Evolutionary conservation across 1,139 yeast genomes (phyloP), one percentile per base, ranked within the genome.

Genomic region (Blastobotrys illinoisensis): DNA sequence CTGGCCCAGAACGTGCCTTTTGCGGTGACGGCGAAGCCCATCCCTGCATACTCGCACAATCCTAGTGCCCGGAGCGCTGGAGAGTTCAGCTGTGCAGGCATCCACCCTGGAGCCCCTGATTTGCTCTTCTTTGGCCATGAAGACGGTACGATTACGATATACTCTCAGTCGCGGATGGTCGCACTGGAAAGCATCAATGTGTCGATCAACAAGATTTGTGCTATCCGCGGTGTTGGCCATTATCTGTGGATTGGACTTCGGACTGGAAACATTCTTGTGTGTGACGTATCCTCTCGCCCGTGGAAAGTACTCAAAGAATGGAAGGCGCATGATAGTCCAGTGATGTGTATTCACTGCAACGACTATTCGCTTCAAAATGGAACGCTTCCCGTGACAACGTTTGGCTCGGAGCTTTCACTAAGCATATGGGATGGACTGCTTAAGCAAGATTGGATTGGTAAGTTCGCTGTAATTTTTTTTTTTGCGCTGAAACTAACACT

Each of bases 91-190:
- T 67, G 71, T 57, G 72, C 71, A 0, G 62, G 70, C 2, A 51
- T 56, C 28, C 54, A 67, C 13, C 56, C 64, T 16, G 50, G 60
- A 43, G 58, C 58, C 23, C 68, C 67, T 1, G 73, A 70, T 32
- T 51, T 56, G 19, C 71, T 71, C 2, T 71, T 68, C 50, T 71
- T 74, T 55, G 78, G 78, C 7, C 78, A 74, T 52, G 75, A 73
- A 16, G 75, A 73, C 55, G 79, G 79, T 4, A 64, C 69, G 36
- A 64, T 75, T 7, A 63, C 76, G 0, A 67, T 72, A 2, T 72
- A 68, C 54, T 64, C 71, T 2, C 54, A 59, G 3, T 46, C 66
- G 13, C 49, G 53, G 28, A 52, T 68, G 54, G 50, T 58, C 2
- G 68, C 67, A n/a, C 53, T 69, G 5, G 73, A 71, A 13, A 64